A percentile compares a stretch with the other conserved stretches of the same genome.
These are phyloP conservation scores for Sodiomyces alkalinus DNA, from an alignment of 2,329 filamentous ascomycete species.

Conservation along the genomic window DNA sequence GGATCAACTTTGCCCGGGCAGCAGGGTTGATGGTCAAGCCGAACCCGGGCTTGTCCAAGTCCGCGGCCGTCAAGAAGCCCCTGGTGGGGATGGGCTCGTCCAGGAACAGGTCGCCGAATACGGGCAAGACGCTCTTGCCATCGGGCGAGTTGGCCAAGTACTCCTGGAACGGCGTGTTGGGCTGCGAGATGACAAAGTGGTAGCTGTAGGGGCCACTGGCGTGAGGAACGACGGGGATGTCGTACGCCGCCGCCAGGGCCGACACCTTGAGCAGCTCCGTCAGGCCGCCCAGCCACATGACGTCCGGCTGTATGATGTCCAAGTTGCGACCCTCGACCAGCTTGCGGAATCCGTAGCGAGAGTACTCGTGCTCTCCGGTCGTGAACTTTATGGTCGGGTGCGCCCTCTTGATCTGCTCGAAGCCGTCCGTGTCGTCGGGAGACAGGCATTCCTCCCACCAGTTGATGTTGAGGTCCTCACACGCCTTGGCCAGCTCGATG, in stretches of 20 bases:
- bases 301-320: constrained; percentile 88
- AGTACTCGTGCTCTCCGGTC: constrained; percentile 92
- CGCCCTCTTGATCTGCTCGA: constrained; percentile 76
- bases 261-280: constrained; percentile 84
- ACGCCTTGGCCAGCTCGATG: constrained; percentile 76
- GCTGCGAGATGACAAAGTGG: constrained; percentile 87
- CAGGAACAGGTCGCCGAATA: constrained; percentile 80
- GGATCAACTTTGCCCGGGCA: constrained; percentile 55
- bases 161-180: constrained; percentile 89
- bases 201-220: constrained; percentile 90
- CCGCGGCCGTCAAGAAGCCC: constrained; percentile 64
- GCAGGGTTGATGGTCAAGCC: constrained; percentile 75
- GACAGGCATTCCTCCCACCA: constrained; percentile 96
- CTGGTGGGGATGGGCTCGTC: constrained; percentile 81
- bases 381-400: constrained; percentile 89
- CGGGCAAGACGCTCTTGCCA: constrained; percentile 75
- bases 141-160: constrained; percentile 89
- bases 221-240: constrained; percentile 90
- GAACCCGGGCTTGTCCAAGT: constrained; percentile 81
- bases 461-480: constrained; percentile 74
- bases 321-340: constrained; percentile 82
- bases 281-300: constrained; percentile 93
- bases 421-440: constrained; percentile 85
- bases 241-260: constrained; percentile 81
- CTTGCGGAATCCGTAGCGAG: constrained; percentile 86